These are phyloP conservation scores for Colletotrichum sublineola DNA, from an alignment of 2,329 filamentous ascomycete genomes.

Conservation along the genomic window DNA sequence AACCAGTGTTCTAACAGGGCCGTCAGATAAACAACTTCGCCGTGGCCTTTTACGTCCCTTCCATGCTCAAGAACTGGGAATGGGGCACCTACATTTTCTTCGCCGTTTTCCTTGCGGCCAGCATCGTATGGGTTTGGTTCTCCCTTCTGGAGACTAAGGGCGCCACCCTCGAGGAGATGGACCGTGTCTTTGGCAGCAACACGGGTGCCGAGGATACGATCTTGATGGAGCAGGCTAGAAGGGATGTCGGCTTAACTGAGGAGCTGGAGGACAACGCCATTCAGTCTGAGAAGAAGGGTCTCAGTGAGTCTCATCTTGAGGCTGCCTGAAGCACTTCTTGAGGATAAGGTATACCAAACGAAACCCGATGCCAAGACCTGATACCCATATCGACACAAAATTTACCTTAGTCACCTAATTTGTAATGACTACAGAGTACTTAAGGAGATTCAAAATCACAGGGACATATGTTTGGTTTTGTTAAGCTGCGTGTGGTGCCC, in stretches of 20 bases:
- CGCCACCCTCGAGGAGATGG: conserved; percentile 67
- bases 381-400: background rate
- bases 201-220: conserved; percentile 49
- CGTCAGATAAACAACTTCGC: conserved; percentile 59
- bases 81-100: conserved; percentile 72
- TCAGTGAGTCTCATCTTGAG: conserved; percentile 22
- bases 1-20: background rate
- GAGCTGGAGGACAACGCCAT: conserved; percentile 38
- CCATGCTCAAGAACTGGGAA: conserved; percentile 56
- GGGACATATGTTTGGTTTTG: background rate
- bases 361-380: background rate
- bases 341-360: background rate
- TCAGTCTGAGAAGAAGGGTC: conserved; percentile 42
- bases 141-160: conserved; percentile 69
- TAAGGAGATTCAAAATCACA: background rate
- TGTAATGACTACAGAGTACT: too few relatives aligned
- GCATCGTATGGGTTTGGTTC: conserved; percentile 64
- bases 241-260: conserved; percentile 44
- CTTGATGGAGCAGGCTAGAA: conserved; percentile 45
- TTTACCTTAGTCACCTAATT: too few relatives aligned
- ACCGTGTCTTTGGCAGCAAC: conserved; percentile 62
- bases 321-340: background rate
- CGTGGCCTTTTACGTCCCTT: conserved; percentile 60
- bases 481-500: background rate
- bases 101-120: conserved; percentile 60